Evolutionary conservation across 768 basidiomycete species (phyloP), one percentile per base, ranked within the genome.

Genomic region (Lactarius evosmus): DNA sequence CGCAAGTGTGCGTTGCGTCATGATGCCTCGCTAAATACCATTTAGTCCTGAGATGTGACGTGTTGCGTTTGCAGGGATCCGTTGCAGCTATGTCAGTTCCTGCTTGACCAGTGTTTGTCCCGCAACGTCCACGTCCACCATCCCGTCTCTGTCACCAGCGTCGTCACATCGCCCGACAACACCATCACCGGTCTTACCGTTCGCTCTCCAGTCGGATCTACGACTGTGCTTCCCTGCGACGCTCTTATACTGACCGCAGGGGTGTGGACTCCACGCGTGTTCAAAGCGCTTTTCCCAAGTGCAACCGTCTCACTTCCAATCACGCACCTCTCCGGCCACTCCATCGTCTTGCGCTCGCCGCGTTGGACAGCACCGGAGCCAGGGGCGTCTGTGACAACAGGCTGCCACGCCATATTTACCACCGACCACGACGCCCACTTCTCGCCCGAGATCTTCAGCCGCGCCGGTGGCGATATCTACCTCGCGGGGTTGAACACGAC

Each of bases 241-340:
- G 72, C 65, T 36, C 63, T 78, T 60, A 64, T 77, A 30, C 61
- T 79, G 65, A 69, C 77, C 12, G 75, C 76, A 6, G 77, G 77
- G 0, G 74, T 74, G 49, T 78, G 77, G 76, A 74, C 75, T 17
- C 74, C 75, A 4, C 69, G 67, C 53, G 76, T 73, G 27, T 73
- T 71, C 67, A n/a, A 58, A 25, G 67, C 72, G 56, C 74, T 75
- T 19, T 74, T 75, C 69, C 72, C 73, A 12, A 65, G 69, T 53
- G 72, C 74, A 40, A 66, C 60, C 52, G 63, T 69, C 51, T 66
- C 70, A 27, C 74, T 74, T 16, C 69, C 71, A 16, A 67, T 75
- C 57, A 69, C 67, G 22, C 68, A 70, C 19, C 70, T 73, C 59
- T 72, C 73, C 4, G 73, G 74, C 16, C 70, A 73, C 60, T 74